Evolutionary conservation across 805 yeast genomes (phyloP).

Genomic region (Candida adriatica): DNA sequence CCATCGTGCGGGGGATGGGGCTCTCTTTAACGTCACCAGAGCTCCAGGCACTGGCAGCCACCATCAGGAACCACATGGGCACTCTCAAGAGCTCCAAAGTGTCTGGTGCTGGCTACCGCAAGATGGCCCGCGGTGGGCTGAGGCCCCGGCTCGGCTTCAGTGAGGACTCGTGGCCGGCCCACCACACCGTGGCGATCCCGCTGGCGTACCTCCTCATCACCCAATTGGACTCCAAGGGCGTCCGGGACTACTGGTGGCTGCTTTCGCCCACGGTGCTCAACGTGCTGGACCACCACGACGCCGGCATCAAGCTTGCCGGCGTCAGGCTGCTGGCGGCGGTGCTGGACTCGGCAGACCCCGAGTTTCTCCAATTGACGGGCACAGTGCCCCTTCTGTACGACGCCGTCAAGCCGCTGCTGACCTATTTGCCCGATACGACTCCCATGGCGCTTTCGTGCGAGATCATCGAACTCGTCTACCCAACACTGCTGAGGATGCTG

Average conservation of each 20-base stretch:
- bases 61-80: constrained; percentile 10
- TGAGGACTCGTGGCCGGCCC: constrained; percentile 13
- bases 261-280: constrained; percentile 22
- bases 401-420: constrained; percentile 17
- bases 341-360: constrained; percentile 12
- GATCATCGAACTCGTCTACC: constrained; percentile 14
- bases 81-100: constrained; percentile 8
- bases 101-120: constrained; percentile 19
- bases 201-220: constrained; percentile 6
- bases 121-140: constrained; percentile 2
- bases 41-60: not conserved
- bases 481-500: constrained; percentile 14
- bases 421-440: constrained; percentile 22
- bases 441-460: constrained; percentile 13
- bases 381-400: constrained; percentile 14
- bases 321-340: constrained; percentile 12
- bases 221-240: constrained; percentile 1
- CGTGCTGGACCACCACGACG: constrained; percentile 24
- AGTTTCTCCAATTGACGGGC: constrained; percentile 15
- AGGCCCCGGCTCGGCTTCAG: constrained; percentile 13
- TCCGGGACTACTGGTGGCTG: constrained; percentile 21
- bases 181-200: constrained; percentile 15
- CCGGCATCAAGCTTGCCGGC: constrained; percentile 19
- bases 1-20: constrained; percentile 2
- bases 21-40: not conserved